Base-by-base conservation (phyloP, 2,329 filamentous ascomycete genomes). In the Sporothrix inflata region DNA sequence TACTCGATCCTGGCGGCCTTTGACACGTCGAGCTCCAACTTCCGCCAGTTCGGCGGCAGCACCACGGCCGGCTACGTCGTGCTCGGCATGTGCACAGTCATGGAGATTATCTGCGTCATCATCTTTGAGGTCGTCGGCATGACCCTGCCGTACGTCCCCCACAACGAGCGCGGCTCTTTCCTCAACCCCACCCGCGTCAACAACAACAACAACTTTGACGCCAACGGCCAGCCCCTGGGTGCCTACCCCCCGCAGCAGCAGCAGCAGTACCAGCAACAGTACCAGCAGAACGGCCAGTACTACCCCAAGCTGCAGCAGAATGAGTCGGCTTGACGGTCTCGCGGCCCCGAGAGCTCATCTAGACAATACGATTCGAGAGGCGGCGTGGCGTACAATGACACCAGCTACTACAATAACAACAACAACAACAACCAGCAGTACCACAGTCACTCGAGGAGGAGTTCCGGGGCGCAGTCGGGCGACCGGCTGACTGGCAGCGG, bases 31-130 rank as follows among this genome's bases (percentile, higher is more conserved):
- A 79, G 82, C 67, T 76, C 78, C 3, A 76, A 75, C 27, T 88
- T 88, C 78, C 85, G 80, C 73, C 75, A 81, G 27, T 75, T 83
- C 30, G 79, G 76, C 38, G 83, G 84, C 16, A 80, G 79, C 51
- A 73, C 79, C 38, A 81, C 81, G 1, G 79, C 86, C 51, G 75
- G 76, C 49, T 74, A 74, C 70, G 75, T 75, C 27, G 73, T 82
- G 19, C 77, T 87, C 8, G 81, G 83, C 53, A 84, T 88, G 81
- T 80, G 82, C 5, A 79, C 87, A 7, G 72, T 87, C 30, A 84
- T 85, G 79, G 86, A 89, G 78, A 81, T 88, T 51, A 76, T 82
- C 8, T 80, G 85, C 24, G 81, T 86, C 2, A 60, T 81, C 4
- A 79, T 85, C 49, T 83, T 83, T 53, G 80, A 84, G 72, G 74